phyloP scores from a whole-genome alignment of 805 yeast species.

The Maudiozyma pseudohumilis region DNA sequence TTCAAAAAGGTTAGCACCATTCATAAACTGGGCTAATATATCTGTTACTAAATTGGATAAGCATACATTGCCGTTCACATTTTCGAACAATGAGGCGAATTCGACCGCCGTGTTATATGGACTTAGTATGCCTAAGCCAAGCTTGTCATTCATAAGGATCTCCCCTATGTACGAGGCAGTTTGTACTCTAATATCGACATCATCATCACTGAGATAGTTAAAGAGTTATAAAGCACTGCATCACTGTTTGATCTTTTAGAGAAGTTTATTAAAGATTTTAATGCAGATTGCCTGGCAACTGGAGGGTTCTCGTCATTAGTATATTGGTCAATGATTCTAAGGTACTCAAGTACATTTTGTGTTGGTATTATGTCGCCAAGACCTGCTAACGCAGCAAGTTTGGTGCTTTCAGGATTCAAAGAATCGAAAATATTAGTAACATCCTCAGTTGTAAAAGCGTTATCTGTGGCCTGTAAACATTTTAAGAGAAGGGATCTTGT shows the following conservation, averaged over 20 bases:
- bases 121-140: background rate
- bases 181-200: slow-evolving; percentile 42
- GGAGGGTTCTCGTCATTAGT: too few species aligned
- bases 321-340: too few species aligned
- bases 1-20: background rate
- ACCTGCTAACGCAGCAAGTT: slow-evolving; percentile 40
- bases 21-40: too few species aligned
- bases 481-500: slow-evolving; percentile 36
- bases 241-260: slow-evolving; percentile 3
- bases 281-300: slow-evolving; percentile 19
- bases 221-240: slow-evolving; percentile 23
- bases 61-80: background rate
- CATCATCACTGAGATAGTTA: slow-evolving; percentile 53
- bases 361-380: slow-evolving; percentile 37
- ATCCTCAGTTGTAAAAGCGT: slow-evolving; percentile 15
- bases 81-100: slow-evolving; percentile 1
- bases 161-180: slow-evolving; percentile 38
- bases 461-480: slow-evolving; percentile 22
- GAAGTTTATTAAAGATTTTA: slow-evolving; percentile 15
- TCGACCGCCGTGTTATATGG: background rate
- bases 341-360: slow-evolving; percentile 9
- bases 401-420: slow-evolving; percentile 37
- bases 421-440: slow-evolving; percentile 21
- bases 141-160: slow-evolving; percentile 6
- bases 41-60: background rate